These are phyloP conservation scores for Saccharomycopsis hybrid DNA, from an alignment of 1,139 yeast species.

Conservation along the genomic window DNA sequence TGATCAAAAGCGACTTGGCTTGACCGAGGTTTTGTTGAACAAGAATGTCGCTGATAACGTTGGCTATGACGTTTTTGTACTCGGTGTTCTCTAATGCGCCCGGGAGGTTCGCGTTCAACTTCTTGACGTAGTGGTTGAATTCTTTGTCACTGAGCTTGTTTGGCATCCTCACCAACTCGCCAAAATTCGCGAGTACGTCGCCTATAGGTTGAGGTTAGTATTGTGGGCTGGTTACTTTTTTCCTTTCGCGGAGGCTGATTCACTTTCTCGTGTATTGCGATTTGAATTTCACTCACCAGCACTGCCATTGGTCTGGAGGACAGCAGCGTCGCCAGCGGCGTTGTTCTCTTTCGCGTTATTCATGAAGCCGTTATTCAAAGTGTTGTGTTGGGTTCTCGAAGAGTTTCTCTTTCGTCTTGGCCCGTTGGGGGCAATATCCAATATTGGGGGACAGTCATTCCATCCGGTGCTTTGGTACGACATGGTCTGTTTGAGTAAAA, in stretches of 20 bases:
- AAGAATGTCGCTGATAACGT: constrained; percentile 21
- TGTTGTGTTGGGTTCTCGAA: constrained; percentile 8
- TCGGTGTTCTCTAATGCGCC: constrained; percentile 2
- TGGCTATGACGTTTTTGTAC: constrained; percentile 22
- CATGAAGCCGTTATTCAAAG: constrained; percentile 10
- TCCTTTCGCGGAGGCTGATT: too few species aligned
- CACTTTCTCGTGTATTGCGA: too few species aligned
- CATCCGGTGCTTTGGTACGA: constrained; percentile 23
- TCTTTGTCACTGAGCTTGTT: constrained; percentile 32
- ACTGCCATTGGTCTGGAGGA: too few species aligned
- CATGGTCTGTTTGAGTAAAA: too few species aligned
- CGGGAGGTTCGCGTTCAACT: constrained; percentile 25
- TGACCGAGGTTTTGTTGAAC: constrained; percentile 15
- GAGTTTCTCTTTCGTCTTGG: constrained; percentile 9
- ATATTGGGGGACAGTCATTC: constrained; percentile 32
- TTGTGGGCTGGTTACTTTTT: too few species aligned
- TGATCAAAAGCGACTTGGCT: constrained; percentile 32
- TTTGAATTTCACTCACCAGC: too few species aligned
- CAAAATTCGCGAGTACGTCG: not conserved
- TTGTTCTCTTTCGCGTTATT: too few species aligned
- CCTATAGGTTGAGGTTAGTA: too few species aligned
- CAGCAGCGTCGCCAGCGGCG: too few species aligned
- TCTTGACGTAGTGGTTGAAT: constrained; percentile 33
- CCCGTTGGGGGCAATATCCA: constrained; percentile 11
- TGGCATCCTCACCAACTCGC: not conserved